Evolutionary conservation across 208 protist species (phyloP), one percentile per base, ranked within the genome.

Genomic region (Crithidia acanthocephali): DNA sequence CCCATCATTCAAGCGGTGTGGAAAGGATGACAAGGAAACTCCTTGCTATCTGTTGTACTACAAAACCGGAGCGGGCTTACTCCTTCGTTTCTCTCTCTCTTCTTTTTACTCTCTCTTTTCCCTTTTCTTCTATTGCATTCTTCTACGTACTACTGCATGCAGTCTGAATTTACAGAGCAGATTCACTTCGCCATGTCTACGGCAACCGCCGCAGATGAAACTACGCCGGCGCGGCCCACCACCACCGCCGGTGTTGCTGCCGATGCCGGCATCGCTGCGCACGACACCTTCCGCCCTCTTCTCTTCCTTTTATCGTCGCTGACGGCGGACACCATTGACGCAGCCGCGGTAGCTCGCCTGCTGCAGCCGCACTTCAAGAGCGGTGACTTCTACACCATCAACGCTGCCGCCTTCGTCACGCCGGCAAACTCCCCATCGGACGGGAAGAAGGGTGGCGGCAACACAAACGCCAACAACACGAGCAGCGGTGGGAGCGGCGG

Each of bases 321-420:
- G 25, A 80, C 68, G 2, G 40, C 62, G 11, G 61, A 74, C 33
- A 50, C 70, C 35, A 23, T 81, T 37, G 71, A 76, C 20, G 76
- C 68, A 23, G 32, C 63, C 3, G 66, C 27, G 11, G 59, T 74
- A 11, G 62, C 68, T 5, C 62, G 51, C 10, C 75, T 64, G 15
- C 69, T 76, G 28, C 68, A 72, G 58, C 55, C 63, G 28, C 63
- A 51, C 50, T 82, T 78, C 59, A 22, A 30, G 18, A 37, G 27
- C 32, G 59, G 25, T 45, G 47, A 66, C 35, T 78, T 68, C n/a
- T 79, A 76, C 40, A 18, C 68, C 60, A 62, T 80, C 15, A 65
- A 73, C 47, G 40, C 40, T 20, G 28, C 63, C 25, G 23, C 27
- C 4, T 11, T 44, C 4, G 42, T 25, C 7, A 68, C 85, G 2